These are phyloP conservation scores for Wallemia mellicola DNA, from an alignment of 1,284 basidiomycete species.

Conservation along the genomic window DNA sequence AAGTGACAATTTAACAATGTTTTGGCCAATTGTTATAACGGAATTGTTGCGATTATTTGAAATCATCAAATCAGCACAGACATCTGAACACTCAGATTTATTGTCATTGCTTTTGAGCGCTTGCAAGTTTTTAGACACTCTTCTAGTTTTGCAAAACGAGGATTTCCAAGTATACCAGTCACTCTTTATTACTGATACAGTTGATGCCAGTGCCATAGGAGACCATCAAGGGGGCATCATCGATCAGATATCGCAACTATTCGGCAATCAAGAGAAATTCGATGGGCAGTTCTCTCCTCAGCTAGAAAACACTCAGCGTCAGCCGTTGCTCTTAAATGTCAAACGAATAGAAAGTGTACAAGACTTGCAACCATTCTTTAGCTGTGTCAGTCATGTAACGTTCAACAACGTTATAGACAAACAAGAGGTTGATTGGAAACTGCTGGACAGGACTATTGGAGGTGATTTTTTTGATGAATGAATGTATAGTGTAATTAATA, in stretches of 20 bases:
- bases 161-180: slow-evolving; percentile 99
- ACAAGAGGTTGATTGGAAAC: slow-evolving; percentile 42
- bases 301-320: slow-evolving; percentile 20
- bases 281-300: slow-evolving; percentile 13
- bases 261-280: slow-evolving; percentile 28
- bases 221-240: slow-evolving; percentile 62
- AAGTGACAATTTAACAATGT: slow-evolving; percentile 65
- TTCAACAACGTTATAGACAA: slow-evolving; percentile 69
- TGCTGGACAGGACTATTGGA: slow-evolving; percentile 44
- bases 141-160: slow-evolving; percentile 71
- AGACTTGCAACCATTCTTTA: slow-evolving; percentile 60
- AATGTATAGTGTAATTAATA: too few relatives aligned
- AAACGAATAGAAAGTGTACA: slow-evolving; percentile 47
- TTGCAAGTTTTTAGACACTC: slow-evolving; percentile 72
- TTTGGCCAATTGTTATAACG: slow-evolving; percentile 87
- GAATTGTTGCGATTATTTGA: slow-evolving; percentile 44
- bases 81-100: slow-evolving; percentile 45
- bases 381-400: slow-evolving; percentile 51
- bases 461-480: slow-evolving; percentile 52
- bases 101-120: slow-evolving; percentile 55
- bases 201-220: slow-evolving; percentile 40
- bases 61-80: slow-evolving; percentile 18
- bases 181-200: slow-evolving; percentile 94
- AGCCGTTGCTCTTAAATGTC: slow-evolving; percentile 35
- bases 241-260: slow-evolving; percentile 59